Evolutionary conservation across 768 basidiomycete species (phyloP).

Genomic region (Asterophora lycoperdoides): DNA sequence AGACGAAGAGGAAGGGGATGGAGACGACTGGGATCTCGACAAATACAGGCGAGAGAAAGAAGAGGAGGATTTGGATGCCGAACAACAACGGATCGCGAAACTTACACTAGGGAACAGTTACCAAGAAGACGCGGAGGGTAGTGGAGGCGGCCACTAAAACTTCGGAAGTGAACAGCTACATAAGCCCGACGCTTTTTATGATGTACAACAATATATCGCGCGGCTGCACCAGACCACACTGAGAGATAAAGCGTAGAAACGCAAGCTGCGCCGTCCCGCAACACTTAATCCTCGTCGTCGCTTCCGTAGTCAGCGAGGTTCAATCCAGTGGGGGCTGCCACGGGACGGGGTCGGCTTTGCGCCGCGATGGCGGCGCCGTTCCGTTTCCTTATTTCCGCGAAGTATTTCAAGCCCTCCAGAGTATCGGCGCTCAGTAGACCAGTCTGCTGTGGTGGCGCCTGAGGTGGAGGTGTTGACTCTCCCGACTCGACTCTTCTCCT

Average conservation of each 20-base stretch:
- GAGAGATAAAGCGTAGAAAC: constrained; percentile 11
- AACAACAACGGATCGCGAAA: constrained; percentile 47
- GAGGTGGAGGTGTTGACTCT: constrained; percentile 16
- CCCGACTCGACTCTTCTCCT: constrained; percentile 29
- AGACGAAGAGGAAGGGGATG: constrained; percentile 58
- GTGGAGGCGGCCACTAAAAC: constrained; percentile 22
- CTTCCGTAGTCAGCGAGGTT: constrained; percentile 78
- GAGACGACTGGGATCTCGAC: constrained; percentile 55
- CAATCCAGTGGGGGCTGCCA: constrained; percentile 42
- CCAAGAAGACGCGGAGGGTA: constrained; percentile 26
- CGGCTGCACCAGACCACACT: background rate
- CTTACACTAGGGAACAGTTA: constrained; percentile 35
- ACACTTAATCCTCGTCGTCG: constrained; percentile 48
- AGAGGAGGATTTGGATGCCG: constrained; percentile 51
- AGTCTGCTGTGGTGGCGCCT: constrained; percentile 32
- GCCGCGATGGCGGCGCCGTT: constrained; percentile 39
- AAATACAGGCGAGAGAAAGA: constrained; percentile 62
- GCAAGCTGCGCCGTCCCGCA: constrained; percentile 2
- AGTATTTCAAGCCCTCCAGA: constrained; percentile 85
- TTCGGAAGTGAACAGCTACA: background rate
- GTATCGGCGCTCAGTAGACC: constrained; percentile 82
- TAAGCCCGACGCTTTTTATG: background rate
- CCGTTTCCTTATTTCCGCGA: constrained; percentile 79
- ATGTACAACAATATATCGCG: constrained; percentile 16
- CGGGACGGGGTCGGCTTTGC: constrained; percentile 26